Percentiles rank a stretch among this genome's conserved stretches.
Evolutionary conservation across 2,329 filamentous ascomycete genomes (phyloP).

Genomic region (Fusarium nanum): DNA sequence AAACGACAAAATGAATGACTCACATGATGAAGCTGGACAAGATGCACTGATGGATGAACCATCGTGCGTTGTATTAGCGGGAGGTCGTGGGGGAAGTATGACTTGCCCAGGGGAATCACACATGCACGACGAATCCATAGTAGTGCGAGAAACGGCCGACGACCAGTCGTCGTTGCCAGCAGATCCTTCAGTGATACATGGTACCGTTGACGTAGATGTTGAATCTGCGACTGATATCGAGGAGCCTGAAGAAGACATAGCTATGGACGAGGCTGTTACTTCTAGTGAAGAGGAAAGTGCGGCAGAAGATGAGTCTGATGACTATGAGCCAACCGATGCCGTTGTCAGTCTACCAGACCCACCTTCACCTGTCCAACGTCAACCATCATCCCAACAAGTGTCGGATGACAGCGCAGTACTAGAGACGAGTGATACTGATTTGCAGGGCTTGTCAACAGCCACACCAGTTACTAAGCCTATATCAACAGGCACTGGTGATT

Average conservation of each 20-base stretch:
- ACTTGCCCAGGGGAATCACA: not conserved
- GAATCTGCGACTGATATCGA: slow-evolving; percentile 2
- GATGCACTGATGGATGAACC: slow-evolving; percentile 24
- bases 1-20: not conserved
- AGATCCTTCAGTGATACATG: not conserved
- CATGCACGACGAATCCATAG: not conserved
- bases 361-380: slow-evolving; percentile 9
- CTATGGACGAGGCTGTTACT: slow-evolving; percentile 41
- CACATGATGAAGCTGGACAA: slow-evolving; percentile 6
- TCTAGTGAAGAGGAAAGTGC: slow-evolving; percentile 45
- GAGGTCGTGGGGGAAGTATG: not conserved
- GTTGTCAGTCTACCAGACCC: slow-evolving; percentile 29
- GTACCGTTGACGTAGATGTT: not conserved
- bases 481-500: slow-evolving; percentile 46
- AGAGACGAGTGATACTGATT: slow-evolving; percentile 47
- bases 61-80: not conserved
- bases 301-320: slow-evolving; percentile 57
- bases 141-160: not conserved
- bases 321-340: slow-evolving; percentile 67
- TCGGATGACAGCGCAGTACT: slow-evolving; percentile 38
- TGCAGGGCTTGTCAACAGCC: slow-evolving; percentile 39
- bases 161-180: not conserved
- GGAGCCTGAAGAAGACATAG: slow-evolving; percentile 37
- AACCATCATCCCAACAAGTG: slow-evolving; percentile 13
- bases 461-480: slow-evolving; percentile 47